Base-by-base conservation (phyloP, 331 rosid genomes). In the Phaseolus coccineus region DNA sequence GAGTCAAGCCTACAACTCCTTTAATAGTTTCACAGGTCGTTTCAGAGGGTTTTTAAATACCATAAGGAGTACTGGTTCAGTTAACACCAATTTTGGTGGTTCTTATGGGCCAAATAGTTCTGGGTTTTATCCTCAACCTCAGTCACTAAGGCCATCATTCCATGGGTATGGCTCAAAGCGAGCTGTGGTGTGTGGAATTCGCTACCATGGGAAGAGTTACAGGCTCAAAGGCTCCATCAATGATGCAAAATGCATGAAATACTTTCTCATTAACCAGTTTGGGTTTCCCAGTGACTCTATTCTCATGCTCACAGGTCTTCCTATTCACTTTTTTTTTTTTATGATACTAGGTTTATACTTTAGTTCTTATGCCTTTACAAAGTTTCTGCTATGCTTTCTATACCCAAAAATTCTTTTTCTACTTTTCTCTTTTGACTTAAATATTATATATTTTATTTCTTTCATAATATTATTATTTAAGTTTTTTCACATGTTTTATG, bases 221-320 rank as follows among this genome's bases (percentile, higher is more conserved):
- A 69, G 15, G 15, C 67, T 86, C 28, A 85, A 86, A 68, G 91
- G 89, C 48, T 67, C 88, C 28, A 47, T 84, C 11, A 86, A 69
- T 64, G 91, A 88, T 77, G 86, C 77, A 8, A 72, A 46, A 15
- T 84, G 78, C 75, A 84, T 88, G 85, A 86, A 53, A 73, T 76
- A 85, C 65, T 88, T 88, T 63, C 83, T 88, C 3, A 62, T 73
- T 5, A 77, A 81, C 24, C 64, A 79, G 64, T 81, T 81, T 69
- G 84, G 88, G 4, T 88, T 83, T 61, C 89, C 89, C 12, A 14
- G 33, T 4, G 85, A 83, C 28, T 88, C 85, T 62, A 80, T 88
- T 27, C 88, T 88, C 79, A 50, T 88, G 77, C 88, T 88, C 74
- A 83, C 91, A 58, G 89, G 91, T 88, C 66, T 47, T 59, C 55